These are phyloP conservation scores for Candida tropicalis DNA, from an alignment of 1,139 yeast genomes.

Conservation along the genomic window DNA sequence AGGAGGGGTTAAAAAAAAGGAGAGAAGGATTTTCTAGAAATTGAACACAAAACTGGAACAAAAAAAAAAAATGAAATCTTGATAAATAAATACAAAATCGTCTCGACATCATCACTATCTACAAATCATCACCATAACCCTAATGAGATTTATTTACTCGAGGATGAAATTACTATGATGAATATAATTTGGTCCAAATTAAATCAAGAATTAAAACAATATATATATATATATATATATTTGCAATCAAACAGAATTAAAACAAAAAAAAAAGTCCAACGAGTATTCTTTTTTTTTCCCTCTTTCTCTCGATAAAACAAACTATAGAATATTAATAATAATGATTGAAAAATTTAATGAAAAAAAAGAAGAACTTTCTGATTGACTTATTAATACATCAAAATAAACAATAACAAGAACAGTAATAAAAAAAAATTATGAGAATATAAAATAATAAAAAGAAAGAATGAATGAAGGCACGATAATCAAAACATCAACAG, in stretches of 20 bases:
- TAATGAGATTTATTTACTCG: no score
- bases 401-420: background rate
- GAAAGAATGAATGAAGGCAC: background rate
- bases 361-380: conserved; percentile 3
- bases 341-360: background rate
- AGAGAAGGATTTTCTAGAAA: conserved; percentile 1
- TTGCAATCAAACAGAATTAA: background rate
- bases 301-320: background rate
- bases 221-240: no score
- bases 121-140: no score
- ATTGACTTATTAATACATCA: conserved; percentile 5
- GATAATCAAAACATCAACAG: conserved; percentile 20
- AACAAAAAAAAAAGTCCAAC: background rate
- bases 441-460: background rate
- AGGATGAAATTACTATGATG: no score
- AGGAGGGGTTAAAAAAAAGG: background rate
- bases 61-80: background rate
- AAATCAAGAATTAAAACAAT: background rate
- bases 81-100: background rate
- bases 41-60: background rate
- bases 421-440: background rate
- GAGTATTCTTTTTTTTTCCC: background rate
- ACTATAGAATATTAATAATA: conserved; percentile 1
- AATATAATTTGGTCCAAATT: no score
- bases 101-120: no score